phyloP scores from a whole-genome alignment of 1,139 yeast genomes.

The Blastobotrys ciferrii region DNA sequence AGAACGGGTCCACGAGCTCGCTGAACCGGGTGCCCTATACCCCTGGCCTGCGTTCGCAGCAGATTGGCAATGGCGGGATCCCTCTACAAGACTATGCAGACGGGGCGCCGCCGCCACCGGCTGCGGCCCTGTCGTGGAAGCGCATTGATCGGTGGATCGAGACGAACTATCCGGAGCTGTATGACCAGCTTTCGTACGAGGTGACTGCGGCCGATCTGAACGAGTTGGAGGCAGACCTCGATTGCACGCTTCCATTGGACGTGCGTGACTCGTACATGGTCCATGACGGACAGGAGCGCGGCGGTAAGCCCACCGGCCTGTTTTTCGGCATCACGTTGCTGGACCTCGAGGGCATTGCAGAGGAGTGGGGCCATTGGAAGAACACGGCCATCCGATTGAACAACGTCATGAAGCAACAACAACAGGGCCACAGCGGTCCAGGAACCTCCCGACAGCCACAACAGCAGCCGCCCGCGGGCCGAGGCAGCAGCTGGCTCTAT shows the following conservation, averaged over 20 bases:
- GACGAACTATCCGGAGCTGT: constrained; percentile 74
- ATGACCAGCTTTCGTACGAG: constrained; percentile 65
- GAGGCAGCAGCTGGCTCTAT: constrained; percentile 32
- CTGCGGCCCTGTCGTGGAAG: constrained; percentile 69
- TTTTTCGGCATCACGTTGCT: constrained; percentile 68
- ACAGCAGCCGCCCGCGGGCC: constrained; percentile 13
- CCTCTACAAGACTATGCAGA: constrained; percentile 49
- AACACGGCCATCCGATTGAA: constrained; percentile 51
- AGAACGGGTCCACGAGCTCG: constrained; percentile 30
- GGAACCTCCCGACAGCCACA: constrained; percentile 10
- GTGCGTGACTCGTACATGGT: constrained; percentile 71
- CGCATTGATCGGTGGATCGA: constrained; percentile 74
- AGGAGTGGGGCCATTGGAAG: constrained; percentile 72
- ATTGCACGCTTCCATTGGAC: constrained; percentile 64
- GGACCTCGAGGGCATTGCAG: constrained; percentile 68
- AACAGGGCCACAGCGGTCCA: constrained; percentile 10
- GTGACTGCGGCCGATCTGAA: constrained; percentile 74
- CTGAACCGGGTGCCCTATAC: constrained; percentile 33
- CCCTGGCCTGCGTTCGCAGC: constrained; percentile 40
- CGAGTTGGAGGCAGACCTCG: constrained; percentile 72
- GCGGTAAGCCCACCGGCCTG: constrained; percentile 74
- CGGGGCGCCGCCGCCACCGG: constrained; percentile 66
- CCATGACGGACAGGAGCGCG: constrained; percentile 80
- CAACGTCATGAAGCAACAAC: constrained; percentile 24
- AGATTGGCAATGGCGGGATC: constrained; percentile 40